Percentiles rank a stretch among this genome's conserved stretches.
These are phyloP conservation scores for Colletotrichum sp. DNA, from an alignment of 2,329 filamentous ascomycete species.

Conservation along the genomic window DNA sequence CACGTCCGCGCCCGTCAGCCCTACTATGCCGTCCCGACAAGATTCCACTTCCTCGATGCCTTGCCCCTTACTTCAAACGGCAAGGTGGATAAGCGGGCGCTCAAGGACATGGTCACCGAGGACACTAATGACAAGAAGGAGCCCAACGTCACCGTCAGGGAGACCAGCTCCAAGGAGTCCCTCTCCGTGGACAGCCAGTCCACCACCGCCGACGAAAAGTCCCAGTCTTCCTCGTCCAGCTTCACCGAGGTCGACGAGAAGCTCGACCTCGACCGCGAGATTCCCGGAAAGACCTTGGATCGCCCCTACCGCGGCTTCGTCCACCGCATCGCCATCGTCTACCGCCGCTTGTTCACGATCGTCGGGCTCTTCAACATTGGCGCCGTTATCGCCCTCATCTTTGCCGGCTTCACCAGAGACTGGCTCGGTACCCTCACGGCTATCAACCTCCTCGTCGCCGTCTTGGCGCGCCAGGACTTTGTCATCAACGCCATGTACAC, in stretches of 20 bases:
- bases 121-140: neutral
- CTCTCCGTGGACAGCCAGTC: neutral
- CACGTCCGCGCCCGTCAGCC: conserved; percentile 48
- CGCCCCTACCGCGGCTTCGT: conserved; percentile 44
- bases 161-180: conserved; percentile 1
- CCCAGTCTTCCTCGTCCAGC: conserved; percentile 6
- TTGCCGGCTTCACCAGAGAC: conserved; percentile 19
- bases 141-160: neutral
- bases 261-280: conserved; percentile 14
- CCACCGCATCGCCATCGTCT: conserved; percentile 54
- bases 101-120: conserved; percentile 36
- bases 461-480: conserved; percentile 57
- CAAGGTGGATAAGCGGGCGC: conserved; percentile 59
- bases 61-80: conserved; percentile 60
- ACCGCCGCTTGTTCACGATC: conserved; percentile 61
- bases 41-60: conserved; percentile 44
- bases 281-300: conserved; percentile 45
- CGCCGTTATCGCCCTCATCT: conserved; percentile 48
- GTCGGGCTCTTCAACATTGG: conserved; percentile 55
- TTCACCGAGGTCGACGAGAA: conserved; percentile 17
- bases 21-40: conserved; percentile 59
- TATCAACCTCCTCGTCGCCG: conserved; percentile 52
- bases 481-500: conserved; percentile 58
- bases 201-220: neutral
- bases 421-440: conserved; percentile 47